Conservation (phyloP, 495 filamentous ascomycete genomes). For the Penicillium canariense region DNA sequence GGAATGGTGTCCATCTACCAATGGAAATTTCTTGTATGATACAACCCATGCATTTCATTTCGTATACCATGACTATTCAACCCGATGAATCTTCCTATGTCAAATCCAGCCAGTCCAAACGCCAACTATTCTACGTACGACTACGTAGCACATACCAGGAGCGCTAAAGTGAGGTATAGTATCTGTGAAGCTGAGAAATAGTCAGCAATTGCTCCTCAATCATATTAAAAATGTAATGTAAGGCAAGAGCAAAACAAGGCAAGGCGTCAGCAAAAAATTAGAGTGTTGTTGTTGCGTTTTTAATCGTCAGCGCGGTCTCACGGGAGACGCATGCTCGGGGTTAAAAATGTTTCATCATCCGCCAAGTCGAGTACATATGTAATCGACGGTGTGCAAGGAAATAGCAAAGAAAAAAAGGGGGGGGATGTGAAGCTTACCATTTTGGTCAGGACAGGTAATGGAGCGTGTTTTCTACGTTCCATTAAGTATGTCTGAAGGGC, state of each 20-base stretch:
- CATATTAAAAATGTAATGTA: background rate
- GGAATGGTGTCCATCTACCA: background rate
- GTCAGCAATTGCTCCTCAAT: constrained; percentile 31
- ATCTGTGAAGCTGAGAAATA: constrained; percentile 18
- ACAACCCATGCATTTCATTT: constrained; percentile 1
- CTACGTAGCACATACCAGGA: background rate
- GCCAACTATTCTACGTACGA: background rate
- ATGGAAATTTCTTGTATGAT: background rate
- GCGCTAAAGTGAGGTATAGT: background rate
- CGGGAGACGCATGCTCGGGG: constrained; percentile 44
- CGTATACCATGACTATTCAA: background rate
- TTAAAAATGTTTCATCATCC: constrained; percentile 60
- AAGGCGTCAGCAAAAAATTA: constrained; percentile 63
- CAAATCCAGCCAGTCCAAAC: background rate
- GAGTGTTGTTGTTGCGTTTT: constrained; percentile 61
- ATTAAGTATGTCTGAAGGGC: constrained; percentile 29
- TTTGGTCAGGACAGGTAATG: constrained; percentile 27
- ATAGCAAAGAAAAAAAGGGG: constrained; percentile 1
- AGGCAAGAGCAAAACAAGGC: constrained; percentile 17
- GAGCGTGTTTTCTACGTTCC: constrained; percentile 41
- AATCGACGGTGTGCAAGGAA: background rate
- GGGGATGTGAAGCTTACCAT: constrained; percentile 28
- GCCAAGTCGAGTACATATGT: constrained; percentile 25
- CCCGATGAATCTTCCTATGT: background rate
- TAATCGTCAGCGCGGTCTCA: constrained; percentile 46